Evolutionary conservation across 78 protist species (phyloP).

Genomic region (Goniomonas avonlea): DNA sequence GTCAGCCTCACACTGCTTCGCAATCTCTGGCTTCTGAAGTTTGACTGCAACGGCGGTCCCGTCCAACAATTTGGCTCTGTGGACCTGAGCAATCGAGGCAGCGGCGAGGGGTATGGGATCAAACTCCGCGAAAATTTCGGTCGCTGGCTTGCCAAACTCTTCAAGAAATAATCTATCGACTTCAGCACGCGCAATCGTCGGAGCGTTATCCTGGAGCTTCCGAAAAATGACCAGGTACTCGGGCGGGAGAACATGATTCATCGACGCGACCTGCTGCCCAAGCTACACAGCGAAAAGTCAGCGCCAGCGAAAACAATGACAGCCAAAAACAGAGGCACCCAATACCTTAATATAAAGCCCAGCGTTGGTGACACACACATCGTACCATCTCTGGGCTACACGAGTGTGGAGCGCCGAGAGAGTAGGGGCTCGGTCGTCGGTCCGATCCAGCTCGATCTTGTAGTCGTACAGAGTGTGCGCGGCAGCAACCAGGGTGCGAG

Average conservation of each 20-base stretch:
- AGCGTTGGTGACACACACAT: background rate
- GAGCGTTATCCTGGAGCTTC: background rate
- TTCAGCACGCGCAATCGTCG: background rate
- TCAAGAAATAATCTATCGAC: background rate
- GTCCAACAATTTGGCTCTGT: background rate
- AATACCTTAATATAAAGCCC: slow-evolving; percentile 1
- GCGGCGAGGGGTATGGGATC: background rate
- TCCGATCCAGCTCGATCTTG: background rate
- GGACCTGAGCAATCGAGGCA: background rate
- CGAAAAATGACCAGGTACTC: background rate
- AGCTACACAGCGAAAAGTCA: too few species aligned
- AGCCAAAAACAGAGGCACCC: too few species aligned
- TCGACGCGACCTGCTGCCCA: slow-evolving; percentile 1
- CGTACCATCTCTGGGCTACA: background rate
- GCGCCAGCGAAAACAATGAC: too few species aligned
- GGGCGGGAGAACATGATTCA: background rate
- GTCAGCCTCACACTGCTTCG: background rate
- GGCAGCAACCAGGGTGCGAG: background rate
- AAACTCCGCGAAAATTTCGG: background rate
- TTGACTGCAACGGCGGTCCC: background rate
- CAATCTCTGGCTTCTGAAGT: slow-evolving; percentile 5
- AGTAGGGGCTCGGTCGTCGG: too few species aligned
- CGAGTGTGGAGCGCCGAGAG: slow-evolving; percentile 9
- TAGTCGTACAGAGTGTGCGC: background rate
- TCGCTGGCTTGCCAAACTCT: slow-evolving; percentile 1